Evolutionary conservation across 78 protist species (phyloP).

Genomic region (Tieghemostelium lacteum): DNA sequence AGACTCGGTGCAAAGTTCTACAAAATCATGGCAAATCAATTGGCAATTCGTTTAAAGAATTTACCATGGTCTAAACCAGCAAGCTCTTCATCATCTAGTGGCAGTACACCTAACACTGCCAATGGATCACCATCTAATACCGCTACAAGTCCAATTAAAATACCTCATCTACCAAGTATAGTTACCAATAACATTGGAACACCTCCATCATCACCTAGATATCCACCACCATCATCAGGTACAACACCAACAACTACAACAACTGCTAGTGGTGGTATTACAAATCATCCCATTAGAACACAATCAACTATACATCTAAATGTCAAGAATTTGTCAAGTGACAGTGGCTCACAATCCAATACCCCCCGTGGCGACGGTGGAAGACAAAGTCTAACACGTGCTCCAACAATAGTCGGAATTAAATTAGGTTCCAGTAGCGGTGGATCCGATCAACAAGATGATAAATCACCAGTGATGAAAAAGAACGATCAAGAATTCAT

Average conservation of each 20-base stretch:
- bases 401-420: no score
- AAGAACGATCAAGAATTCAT: conserved; percentile 80
- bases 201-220: neutral
- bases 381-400: conserved; percentile 1
- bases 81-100: neutral
- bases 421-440: no score
- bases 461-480: conserved; percentile 31
- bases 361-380: conserved; percentile 51
- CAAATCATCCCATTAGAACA: conserved; percentile 9
- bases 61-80: conserved; percentile 57
- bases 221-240: neutral
- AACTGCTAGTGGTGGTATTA: neutral
- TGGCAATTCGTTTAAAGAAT: conserved; percentile 65
- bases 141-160: neutral
- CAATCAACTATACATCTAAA: conserved; percentile 1
- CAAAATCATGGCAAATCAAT: conserved; percentile 77
- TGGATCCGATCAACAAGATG: conserved; percentile 8
- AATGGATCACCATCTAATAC: neutral
- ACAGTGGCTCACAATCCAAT: neutral
- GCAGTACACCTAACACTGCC: neutral
- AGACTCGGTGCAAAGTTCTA: conserved; percentile 72
- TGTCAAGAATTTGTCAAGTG: neutral
- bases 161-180: neutral
- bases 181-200: neutral
- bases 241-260: conserved; percentile 32